Evolutionary conservation across 1,139 yeast species (phyloP).

Genomic region (Candida dubliniensis): DNA sequence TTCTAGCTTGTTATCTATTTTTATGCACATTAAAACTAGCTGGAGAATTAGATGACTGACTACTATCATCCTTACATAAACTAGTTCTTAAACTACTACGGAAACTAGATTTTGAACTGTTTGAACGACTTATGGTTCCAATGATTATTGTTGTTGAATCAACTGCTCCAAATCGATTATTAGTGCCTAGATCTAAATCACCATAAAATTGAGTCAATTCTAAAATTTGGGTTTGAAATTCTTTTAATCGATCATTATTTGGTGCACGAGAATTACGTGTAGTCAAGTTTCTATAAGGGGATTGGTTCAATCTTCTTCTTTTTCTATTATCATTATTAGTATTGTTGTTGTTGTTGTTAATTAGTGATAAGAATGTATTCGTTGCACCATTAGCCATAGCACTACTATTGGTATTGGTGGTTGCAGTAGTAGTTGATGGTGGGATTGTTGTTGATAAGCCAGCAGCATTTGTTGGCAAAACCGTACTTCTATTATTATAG

Average conservation of each 20-base stretch:
- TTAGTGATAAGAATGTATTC: conserved; percentile 1
- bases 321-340: conserved; percentile 3
- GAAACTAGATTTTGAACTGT: conserved; percentile 14
- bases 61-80: conserved; percentile 8
- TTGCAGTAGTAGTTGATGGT: conserved; percentile 3
- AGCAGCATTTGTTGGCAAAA: conserved; percentile 5
- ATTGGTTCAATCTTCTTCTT: conserved; percentile 5
- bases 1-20: neutral
- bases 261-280: conserved; percentile 17
- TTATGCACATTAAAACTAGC: conserved; percentile 6
- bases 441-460: conserved; percentile 7
- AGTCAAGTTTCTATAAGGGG: conserved; percentile 14
- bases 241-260: conserved; percentile 18
- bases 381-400: neutral
- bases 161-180: conserved; percentile 15
- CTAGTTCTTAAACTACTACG: conserved; percentile 13
- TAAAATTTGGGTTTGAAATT: conserved; percentile 25
- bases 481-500: neutral
- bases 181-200: conserved; percentile 14
- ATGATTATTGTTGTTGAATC: conserved; percentile 14
- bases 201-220: conserved; percentile 24
- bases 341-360: too few species aligned
- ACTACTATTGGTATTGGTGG: too few species aligned
- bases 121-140: conserved; percentile 12
- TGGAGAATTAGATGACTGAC: conserved; percentile 10